Evolutionary conservation across 441 rosid species (phyloP).

Genomic region (Eruca vesicaria): DNA sequence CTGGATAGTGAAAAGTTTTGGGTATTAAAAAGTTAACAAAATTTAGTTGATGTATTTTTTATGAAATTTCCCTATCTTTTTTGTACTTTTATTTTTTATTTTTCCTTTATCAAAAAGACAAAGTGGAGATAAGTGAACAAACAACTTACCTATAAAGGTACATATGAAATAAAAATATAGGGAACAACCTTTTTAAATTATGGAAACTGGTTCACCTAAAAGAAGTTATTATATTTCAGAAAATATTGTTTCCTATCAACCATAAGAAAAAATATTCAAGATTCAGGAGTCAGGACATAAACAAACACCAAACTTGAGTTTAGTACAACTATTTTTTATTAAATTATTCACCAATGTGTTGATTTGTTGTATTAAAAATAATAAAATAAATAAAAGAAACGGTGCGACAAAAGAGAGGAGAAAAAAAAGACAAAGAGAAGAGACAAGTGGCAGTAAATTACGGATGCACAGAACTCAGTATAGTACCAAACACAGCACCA

Average conservation of each 20-base stretch:
- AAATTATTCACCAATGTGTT: not conserved
- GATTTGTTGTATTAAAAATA: not conserved
- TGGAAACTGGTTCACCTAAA: not conserved
- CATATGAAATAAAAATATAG: not conserved
- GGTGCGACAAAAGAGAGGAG: not conserved
- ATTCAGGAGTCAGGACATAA: not conserved
- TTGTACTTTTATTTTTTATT: not conserved
- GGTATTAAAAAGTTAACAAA: no score
- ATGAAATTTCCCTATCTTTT: no score
- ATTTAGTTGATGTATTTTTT: no score
- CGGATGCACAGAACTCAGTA: conserved; percentile 35
- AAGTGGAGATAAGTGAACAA: not conserved
- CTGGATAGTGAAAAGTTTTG: no score
- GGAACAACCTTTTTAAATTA: not conserved
- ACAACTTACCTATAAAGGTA: not conserved
- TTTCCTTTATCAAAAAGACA: not conserved
- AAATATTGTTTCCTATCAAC: not conserved
- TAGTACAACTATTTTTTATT: not conserved
- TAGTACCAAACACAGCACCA: conserved; percentile 24
- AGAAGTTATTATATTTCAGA: not conserved
- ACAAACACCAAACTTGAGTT: not conserved
- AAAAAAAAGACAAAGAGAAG: not conserved
- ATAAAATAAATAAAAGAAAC: not conserved
- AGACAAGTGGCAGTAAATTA: conserved; percentile 35
- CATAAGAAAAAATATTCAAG: not conserved